A percentile compares a stretch with the other conserved stretches of the same genome.
phyloP scores from a whole-genome alignment of 129 eudicot species.

The Chrysanthemum lavandulifolium region DNA sequence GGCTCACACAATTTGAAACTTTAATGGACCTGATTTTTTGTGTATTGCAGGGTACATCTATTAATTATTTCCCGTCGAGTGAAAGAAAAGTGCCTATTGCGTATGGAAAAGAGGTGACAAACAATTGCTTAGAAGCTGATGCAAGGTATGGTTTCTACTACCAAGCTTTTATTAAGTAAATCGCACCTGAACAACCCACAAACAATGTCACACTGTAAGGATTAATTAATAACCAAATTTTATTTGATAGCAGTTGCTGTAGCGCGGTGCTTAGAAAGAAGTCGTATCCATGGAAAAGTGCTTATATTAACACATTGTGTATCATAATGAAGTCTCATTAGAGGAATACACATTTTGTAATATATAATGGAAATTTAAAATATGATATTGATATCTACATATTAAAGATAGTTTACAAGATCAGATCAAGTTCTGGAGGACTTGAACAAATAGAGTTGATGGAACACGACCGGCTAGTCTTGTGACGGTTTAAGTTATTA shows the following conservation, averaged over 20 bases:
- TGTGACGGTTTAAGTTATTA: too few species aligned
- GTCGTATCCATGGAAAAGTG: conserved; percentile 43
- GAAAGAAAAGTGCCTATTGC: conserved; percentile 33
- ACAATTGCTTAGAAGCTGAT: background rate
- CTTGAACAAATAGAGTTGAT: too few species aligned
- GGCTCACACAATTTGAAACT: background rate
- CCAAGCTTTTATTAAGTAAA: background rate
- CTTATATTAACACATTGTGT: too few species aligned
- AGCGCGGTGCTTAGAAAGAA: conserved; percentile 28
- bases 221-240: too few species aligned
- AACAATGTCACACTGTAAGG: background rate
- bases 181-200: background rate
- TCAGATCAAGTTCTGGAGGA: too few species aligned
- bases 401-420: too few species aligned
- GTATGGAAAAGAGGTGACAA: conserved; percentile 41
- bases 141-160: conserved; percentile 22
- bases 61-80: conserved; percentile 35
- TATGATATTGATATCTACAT: too few species aligned
- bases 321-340: too few species aligned
- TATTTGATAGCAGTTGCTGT: conserved; percentile 12
- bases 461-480: too few species aligned
- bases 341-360: too few species aligned
- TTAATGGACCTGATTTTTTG: background rate
- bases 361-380: too few species aligned
- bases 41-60: conserved; percentile 36